Conservation (phyloP, 352 stramenopile genomes). For the Phytophthora crassamura region DNA sequence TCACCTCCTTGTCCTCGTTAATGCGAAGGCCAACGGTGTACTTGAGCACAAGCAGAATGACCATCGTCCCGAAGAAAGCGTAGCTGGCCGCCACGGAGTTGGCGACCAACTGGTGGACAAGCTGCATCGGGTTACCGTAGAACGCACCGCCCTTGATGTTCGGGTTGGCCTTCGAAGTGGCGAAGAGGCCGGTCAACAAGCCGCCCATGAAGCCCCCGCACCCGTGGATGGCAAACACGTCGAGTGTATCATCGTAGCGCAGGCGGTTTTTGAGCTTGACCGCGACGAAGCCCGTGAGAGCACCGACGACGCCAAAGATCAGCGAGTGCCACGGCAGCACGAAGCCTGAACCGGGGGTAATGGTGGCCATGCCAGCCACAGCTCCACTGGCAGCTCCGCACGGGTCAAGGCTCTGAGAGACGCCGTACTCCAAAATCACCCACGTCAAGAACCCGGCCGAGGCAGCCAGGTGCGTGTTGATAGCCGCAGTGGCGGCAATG, state of each 20-base stretch:
- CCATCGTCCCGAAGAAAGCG: constrained; percentile 60
- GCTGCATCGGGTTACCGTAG: constrained; percentile 50
- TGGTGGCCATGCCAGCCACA: constrained; percentile 63
- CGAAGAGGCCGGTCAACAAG: constrained; percentile 69
- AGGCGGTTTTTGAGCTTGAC: constrained; percentile 68
- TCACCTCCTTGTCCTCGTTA: constrained; percentile 70
- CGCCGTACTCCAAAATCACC: constrained; percentile 55
- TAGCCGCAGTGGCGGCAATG: constrained; percentile 60
- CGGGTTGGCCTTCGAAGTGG: constrained; percentile 51
- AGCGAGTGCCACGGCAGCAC: constrained; percentile 65
- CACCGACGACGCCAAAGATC: constrained; percentile 69
- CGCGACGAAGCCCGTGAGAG: constrained; percentile 48
- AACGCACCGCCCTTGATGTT: constrained; percentile 52
- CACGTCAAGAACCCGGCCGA: constrained; percentile 70
- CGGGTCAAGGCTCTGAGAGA: constrained; percentile 66
- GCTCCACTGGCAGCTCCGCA: too few relatives aligned
- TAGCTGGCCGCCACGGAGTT: constrained; percentile 56
- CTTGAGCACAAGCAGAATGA: constrained; percentile 72
- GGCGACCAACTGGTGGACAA: constrained; percentile 55
- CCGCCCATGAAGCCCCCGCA: constrained; percentile 62
- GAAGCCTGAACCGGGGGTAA: constrained; percentile 73
- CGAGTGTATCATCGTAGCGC: constrained; percentile 76
- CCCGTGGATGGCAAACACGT: constrained; percentile 76
- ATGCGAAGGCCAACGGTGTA: constrained; percentile 70
- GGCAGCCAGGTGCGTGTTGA: constrained; percentile 73